Evolutionary conservation across 202 grass and related monocot genomes (phyloP).

Genomic region (Saccharum hybrid): DNA sequence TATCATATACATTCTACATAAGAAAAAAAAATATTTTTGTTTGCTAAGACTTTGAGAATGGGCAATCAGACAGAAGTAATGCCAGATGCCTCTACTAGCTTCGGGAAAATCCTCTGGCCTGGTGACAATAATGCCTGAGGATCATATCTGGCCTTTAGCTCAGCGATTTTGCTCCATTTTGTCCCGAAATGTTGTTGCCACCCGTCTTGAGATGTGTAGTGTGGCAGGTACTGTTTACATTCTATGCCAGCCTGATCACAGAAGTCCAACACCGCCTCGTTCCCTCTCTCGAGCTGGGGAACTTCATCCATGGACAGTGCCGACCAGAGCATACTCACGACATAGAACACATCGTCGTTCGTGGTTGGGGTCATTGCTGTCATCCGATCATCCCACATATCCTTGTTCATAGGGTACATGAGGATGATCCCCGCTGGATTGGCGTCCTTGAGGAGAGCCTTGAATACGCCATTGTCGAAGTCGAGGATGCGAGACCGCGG

Average conservation of each 20-base stretch:
- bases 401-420: constrained; percentile 57
- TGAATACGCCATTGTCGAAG: constrained; percentile 52
- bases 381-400: constrained; percentile 63
- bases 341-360: constrained; percentile 52
- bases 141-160: constrained; percentile 63
- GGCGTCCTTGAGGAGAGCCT: constrained; percentile 18
- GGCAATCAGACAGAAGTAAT: background rate
- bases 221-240: constrained; percentile 63
- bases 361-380: constrained; percentile 31
- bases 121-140: constrained; percentile 48
- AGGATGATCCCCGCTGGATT: constrained; percentile 51
- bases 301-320: background rate
- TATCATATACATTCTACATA: background rate
- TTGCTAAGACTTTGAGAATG: background rate
- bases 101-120: constrained; percentile 55
- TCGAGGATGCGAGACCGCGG: constrained; percentile 49
- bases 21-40: background rate
- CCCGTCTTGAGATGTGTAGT: constrained; percentile 37
- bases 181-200: constrained; percentile 58
- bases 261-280: constrained; percentile 47
- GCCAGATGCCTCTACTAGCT: background rate
- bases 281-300: constrained; percentile 29
- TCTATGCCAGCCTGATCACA: constrained; percentile 27
- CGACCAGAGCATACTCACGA: constrained; percentile 47
- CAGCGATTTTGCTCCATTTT: constrained; percentile 51